Percentiles rank a stretch among this genome's conserved stretches.
phyloP scores from a whole-genome alignment of 2,329 filamentous ascomycete species.

The Torrubiellomyces zombiae region DNA sequence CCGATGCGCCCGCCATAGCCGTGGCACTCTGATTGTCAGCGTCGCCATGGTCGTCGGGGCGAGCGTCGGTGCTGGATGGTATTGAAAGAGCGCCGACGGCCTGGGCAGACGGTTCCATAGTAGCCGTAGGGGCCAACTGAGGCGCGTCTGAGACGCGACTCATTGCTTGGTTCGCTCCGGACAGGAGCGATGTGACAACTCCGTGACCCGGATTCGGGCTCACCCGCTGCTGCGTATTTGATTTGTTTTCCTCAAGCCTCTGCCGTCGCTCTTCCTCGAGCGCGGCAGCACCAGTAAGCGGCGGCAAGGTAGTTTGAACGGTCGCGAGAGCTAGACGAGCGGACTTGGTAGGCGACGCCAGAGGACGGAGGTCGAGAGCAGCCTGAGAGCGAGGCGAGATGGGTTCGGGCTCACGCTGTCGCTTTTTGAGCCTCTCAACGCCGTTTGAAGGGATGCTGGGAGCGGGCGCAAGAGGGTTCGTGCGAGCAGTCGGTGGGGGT shows the following conservation, averaged over 20 bases:
- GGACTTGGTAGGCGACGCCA: slow-evolving; percentile 36
- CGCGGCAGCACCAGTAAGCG: slow-evolving; percentile 36
- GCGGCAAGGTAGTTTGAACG: slow-evolving; percentile 24
- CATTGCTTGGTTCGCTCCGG: slow-evolving; percentile 33
- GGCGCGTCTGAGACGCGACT: slow-evolving; percentile 39
- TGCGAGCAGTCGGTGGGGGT: slow-evolving; percentile 23
- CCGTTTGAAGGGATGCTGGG: slow-evolving; percentile 22
- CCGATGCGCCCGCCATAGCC: slow-evolving; percentile 23
- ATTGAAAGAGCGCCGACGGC: slow-evolving; percentile 16
- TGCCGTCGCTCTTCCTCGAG: slow-evolving; percentile 35
- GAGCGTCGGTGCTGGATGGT: slow-evolving; percentile 15
- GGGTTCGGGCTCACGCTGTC: slow-evolving; percentile 30
- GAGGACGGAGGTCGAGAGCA: slow-evolving; percentile 15
- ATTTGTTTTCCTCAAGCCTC: slow-evolving; percentile 22
- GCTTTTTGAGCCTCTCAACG: slow-evolving; percentile 24
- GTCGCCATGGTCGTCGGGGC: slow-evolving; percentile 22
- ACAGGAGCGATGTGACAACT: slow-evolving; percentile 36
- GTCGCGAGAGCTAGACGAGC: slow-evolving; percentile 30
- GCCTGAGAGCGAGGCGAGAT: slow-evolving; percentile 17
- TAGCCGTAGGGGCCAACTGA: slow-evolving; percentile 23
- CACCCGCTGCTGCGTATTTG: no score
- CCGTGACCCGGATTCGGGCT: slow-evolving; percentile 38
- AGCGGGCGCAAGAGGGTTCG: slow-evolving; percentile 17
- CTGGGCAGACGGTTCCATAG: slow-evolving; percentile 25
- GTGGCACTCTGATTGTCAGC: slow-evolving; percentile 27